Percentiles rank a stretch among this genome's conserved stretches.
Conservation (phyloP, 2,329 filamentous ascomycete species). For the Metarhizium guizhouense region DNA sequence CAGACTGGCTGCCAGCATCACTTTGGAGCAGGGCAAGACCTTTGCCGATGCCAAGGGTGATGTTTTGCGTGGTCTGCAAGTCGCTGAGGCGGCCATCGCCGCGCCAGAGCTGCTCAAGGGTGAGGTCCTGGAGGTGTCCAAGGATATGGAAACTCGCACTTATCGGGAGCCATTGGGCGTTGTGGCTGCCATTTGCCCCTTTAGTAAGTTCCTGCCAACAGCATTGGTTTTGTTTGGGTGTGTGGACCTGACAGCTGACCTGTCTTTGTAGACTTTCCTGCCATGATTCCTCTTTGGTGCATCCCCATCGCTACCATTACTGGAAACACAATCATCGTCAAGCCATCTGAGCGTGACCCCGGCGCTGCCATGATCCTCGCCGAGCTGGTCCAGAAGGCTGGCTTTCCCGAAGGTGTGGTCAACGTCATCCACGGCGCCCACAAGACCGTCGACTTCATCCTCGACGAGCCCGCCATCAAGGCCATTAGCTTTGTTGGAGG, state of each 20-base stretch:
- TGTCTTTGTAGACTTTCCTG: slow-evolving; percentile 61
- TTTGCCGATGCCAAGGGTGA: slow-evolving; percentile 76
- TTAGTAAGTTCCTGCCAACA: slow-evolving; percentile 46
- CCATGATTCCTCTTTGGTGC: slow-evolving; percentile 89
- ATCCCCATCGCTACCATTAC: slow-evolving; percentile 79
- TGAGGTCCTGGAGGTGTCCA: slow-evolving; percentile 75
- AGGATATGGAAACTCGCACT: slow-evolving; percentile 81
- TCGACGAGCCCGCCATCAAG: slow-evolving; percentile 79
- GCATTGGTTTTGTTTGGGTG: neutral
- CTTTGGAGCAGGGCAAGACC: slow-evolving; percentile 82
- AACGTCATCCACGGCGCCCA: slow-evolving; percentile 78
- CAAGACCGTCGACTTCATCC: slow-evolving; percentile 75
- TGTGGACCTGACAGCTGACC: slow-evolving; percentile 6
- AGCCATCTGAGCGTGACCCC: slow-evolving; percentile 79
- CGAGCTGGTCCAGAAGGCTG: slow-evolving; percentile 70
- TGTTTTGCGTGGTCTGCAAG: slow-evolving; percentile 73
- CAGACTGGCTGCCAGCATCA: slow-evolving; percentile 74
- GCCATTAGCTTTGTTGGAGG: slow-evolving; percentile 79
- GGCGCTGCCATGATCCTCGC: slow-evolving; percentile 80
- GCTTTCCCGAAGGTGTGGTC: slow-evolving; percentile 72
- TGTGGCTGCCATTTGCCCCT: slow-evolving; percentile 77
- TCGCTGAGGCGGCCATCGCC: slow-evolving; percentile 73
- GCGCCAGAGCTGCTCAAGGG: slow-evolving; percentile 77
- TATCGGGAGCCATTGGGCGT: slow-evolving; percentile 78
- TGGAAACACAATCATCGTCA: slow-evolving; percentile 76